Base-by-base conservation (phyloP, 441 rosid species). In the Adansonia rubrostipa region DNA sequence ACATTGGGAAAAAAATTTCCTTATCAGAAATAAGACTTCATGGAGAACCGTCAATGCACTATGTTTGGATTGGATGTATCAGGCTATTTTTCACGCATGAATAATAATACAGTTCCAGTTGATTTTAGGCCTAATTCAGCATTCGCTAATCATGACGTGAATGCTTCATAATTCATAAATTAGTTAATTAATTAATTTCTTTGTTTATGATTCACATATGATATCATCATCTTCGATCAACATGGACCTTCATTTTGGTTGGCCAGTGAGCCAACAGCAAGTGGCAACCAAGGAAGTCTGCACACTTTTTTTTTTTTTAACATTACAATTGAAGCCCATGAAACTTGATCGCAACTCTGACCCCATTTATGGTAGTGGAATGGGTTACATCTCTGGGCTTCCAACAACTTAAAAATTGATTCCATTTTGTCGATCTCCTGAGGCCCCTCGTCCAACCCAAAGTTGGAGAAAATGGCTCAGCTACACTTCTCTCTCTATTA, bases 71-170 rank as follows among this genome's bases (percentile, higher is more conserved):
- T n/a, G 33, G 33, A 28, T 28, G 33, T 47, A 15, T 61, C 57
- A 14, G 22, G n/a, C 42, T 9, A 67, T 44, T 9, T 67, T 67
- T 40, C 48, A 9, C 33, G 28, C 33, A 15, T 5, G 58, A 54
- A 6, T 54, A 54, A 15, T 54, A 54, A 54, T 15, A 54, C 7
- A 6, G 3, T 56, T 10, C 11, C 1, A 28, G 1, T 28, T 28
- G 9, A 63, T 1, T 67, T 28, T 67, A 67, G 14, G 54, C n/a
- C 8, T 47, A 68, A n/a, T 47, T 68, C 73, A 68, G 40, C 56
- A 68, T 69, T 69, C 19, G 73, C 11, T 69, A 47, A 28, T 69
- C 56, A 47, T 69, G 73, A 69, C 73, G 73, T 20, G 11, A 47
- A 20, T 47, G 40, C 57, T 20, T 47, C 17, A 68, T 68, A 5